Percentiles rank a stretch among this genome's conserved stretches.
Conservation (phyloP, 2,329 filamentous ascomycete genomes). For the Metarhizium robertsii region DNA sequence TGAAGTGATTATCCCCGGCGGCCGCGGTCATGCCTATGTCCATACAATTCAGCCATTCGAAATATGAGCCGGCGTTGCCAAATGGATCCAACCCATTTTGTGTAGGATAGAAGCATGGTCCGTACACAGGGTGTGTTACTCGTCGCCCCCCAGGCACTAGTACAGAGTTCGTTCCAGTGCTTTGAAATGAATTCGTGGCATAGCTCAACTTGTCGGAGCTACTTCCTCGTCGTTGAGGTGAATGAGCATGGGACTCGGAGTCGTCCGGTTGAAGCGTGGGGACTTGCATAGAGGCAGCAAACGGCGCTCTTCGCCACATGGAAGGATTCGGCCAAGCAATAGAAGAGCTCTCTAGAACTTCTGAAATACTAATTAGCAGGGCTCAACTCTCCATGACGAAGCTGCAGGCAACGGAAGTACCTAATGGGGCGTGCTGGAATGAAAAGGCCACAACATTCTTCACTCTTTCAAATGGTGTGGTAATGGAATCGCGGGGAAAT, state of each 20-base stretch:
- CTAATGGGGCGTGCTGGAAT: conserved; percentile 74
- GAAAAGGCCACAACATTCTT: conserved; percentile 71
- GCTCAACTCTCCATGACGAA: not conserved
- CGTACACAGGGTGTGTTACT: conserved; percentile 7
- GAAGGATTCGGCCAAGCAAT: conserved; percentile 72
- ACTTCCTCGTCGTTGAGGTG: conserved; percentile 36
- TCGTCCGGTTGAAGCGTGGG: conserved; percentile 33
- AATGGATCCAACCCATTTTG: conserved; percentile 11
- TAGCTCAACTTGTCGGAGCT: not conserved
- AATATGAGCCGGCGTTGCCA: conserved; percentile 15
- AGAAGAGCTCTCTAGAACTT: conserved; percentile 59
- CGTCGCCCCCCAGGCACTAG: conserved; percentile 2
- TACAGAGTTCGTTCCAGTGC: not conserved
- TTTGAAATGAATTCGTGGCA: not conserved
- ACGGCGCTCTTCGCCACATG: conserved; percentile 52
- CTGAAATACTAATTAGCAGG: conserved; percentile 22
- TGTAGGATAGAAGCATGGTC: not conserved
- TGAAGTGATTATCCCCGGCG: conserved; percentile 3
- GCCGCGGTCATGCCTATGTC: conserved; percentile 9
- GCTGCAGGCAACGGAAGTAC: conserved; percentile 34
- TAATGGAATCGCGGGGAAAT: conserved; percentile 44
- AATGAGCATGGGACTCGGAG: conserved; percentile 53
- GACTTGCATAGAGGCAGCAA: conserved; percentile 30
- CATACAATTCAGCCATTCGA: conserved; percentile 18
- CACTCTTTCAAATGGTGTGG: conserved; percentile 51